These are phyloP conservation scores for Arthrobotrys iridis DNA, from an alignment of 2,329 filamentous ascomycete genomes.

Conservation along the genomic window DNA sequence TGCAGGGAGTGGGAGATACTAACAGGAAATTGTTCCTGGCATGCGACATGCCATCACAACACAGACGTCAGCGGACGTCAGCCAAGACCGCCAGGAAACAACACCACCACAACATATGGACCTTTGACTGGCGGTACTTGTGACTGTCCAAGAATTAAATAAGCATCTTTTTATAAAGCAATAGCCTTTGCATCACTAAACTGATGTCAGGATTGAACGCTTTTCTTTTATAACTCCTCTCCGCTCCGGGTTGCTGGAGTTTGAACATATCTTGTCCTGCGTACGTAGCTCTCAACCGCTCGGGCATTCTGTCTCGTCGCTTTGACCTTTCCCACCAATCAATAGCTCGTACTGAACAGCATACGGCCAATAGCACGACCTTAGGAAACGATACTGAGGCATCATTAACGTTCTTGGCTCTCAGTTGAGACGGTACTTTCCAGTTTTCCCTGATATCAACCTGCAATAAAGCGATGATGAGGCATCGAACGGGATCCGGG, in stretches of 20 bases:
- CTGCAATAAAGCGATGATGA: background rate
- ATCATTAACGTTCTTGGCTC: background rate
- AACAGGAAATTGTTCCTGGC: constrained; percentile 6
- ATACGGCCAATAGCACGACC: background rate
- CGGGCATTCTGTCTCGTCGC: background rate
- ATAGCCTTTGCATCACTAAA: no score
- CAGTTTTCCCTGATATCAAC: background rate
- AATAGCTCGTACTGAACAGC: background rate
- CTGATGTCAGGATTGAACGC: background rate
- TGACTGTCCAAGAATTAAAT: background rate
- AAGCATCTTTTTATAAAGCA: no score
- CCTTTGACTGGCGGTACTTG: background rate
- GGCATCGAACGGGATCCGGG: constrained; percentile 8
- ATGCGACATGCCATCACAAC: constrained; percentile 30
- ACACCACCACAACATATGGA: background rate
- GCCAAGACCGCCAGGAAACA: constrained; percentile 31
- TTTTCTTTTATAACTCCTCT: background rate
- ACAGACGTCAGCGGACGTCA: constrained; percentile 49
- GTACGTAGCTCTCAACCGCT: background rate
- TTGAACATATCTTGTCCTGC: background rate
- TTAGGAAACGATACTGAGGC: no score
- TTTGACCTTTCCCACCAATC: background rate
- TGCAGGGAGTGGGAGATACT: no score
- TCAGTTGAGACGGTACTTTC: background rate
- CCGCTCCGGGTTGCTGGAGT: background rate